Evolutionary conservation across 1,284 basidiomycete species (phyloP).

Genomic region (Ceratobasidium sp.): DNA sequence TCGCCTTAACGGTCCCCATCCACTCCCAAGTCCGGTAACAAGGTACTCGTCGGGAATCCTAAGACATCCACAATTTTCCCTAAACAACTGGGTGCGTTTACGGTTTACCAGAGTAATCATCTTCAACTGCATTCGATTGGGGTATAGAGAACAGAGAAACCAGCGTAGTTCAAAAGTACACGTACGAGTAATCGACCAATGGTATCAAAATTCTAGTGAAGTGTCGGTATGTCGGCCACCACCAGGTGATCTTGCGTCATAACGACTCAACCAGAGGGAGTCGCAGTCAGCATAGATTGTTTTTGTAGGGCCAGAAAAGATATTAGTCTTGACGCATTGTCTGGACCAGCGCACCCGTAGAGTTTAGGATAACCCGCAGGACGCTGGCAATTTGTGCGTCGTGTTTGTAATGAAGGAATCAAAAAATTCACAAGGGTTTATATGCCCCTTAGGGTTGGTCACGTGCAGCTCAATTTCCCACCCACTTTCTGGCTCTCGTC

Average conservation of each 20-base stretch:
- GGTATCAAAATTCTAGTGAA: no score
- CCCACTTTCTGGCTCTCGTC: no score
- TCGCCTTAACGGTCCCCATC: constrained; percentile 45
- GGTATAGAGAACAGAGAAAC: background rate
- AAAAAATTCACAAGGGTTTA: background rate
- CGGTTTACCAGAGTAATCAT: constrained; percentile 47
- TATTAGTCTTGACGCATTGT: constrained; percentile 42
- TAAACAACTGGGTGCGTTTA: constrained; percentile 41
- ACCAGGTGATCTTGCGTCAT: constrained; percentile 47
- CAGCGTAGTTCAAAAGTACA: constrained; percentile 6
- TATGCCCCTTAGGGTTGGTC: constrained; percentile 21
- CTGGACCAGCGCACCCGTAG: constrained; percentile 40
- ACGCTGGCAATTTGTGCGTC: constrained; percentile 45
- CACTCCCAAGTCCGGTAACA: constrained; percentile 39
- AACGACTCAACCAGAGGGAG: constrained; percentile 46
- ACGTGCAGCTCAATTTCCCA: constrained; percentile 29
- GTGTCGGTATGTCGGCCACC: constrained; percentile 33
- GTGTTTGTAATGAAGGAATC: constrained; percentile 18
- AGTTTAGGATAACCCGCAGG: constrained; percentile 19
- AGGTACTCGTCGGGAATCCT: constrained; percentile 1
- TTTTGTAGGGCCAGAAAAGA: constrained; percentile 34
- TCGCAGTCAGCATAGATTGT: constrained; percentile 45
- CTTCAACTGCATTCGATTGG: constrained; percentile 10
- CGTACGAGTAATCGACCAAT: constrained; percentile 11
- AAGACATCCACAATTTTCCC: constrained; percentile 12